These are phyloP conservation scores for Globisporangium iwayamae DNA, from an alignment of 352 stramenopile species.

Conservation along the genomic window DNA sequence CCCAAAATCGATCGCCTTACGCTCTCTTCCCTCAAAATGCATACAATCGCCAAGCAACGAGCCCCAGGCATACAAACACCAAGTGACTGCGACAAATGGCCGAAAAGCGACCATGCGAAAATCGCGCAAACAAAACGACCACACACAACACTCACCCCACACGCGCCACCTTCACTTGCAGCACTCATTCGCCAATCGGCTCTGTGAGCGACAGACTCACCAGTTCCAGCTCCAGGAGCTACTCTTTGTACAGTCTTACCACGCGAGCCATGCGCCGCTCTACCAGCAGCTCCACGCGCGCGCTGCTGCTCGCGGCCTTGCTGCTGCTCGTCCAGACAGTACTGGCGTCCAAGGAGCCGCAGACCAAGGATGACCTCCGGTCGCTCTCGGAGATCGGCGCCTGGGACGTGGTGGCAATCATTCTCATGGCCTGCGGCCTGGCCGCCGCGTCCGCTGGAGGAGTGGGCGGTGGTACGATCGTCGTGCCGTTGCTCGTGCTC, in stretches of 20 bases:
- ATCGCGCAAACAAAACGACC: too few species aligned
- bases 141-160: background rate
- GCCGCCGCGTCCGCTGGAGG: constrained; percentile 44
- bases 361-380: constrained; percentile 19
- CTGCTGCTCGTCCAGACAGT: background rate
- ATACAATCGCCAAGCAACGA: too few species aligned
- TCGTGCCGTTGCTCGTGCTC: constrained; percentile 55
- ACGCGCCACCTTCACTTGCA: background rate
- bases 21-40: too few species aligned
- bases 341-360: constrained; percentile 5
- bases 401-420: constrained; percentile 40
- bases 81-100: too few species aligned
- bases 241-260: too few species aligned
- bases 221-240: background rate
- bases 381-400: constrained; percentile 37
- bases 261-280: background rate
- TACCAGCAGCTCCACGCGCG: background rate
- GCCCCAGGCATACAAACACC: too few species aligned
- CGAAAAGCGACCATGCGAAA: too few species aligned
- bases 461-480: constrained; percentile 46
- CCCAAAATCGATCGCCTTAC: too few species aligned
- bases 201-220: background rate
- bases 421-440: constrained; percentile 47
- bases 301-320: background rate
- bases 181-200: background rate